A percentile compares a stretch with the other conserved stretches of the same genome.
phyloP scores from a whole-genome alignment of 2,329 filamentous ascomycete species.

The Pyricularia sp. region DNA sequence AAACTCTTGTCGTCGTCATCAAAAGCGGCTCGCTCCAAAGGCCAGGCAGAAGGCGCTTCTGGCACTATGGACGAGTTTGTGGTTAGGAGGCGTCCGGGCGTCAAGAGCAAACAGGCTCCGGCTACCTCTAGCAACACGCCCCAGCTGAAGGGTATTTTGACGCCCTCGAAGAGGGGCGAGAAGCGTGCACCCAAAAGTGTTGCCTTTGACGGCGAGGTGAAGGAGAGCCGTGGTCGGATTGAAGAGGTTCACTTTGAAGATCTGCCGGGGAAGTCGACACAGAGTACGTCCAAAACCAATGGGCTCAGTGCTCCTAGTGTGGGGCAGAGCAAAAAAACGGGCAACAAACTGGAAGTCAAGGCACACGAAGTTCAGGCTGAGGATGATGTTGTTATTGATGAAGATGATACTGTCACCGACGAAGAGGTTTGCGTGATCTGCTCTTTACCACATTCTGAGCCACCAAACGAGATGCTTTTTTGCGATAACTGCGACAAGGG shows the following conservation, averaged over 20 bases:
- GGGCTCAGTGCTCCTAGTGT: conserved; percentile 5
- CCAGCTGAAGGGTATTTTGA: conserved; percentile 45
- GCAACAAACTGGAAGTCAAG: conserved; percentile 11
- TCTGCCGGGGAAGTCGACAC: conserved; percentile 27
- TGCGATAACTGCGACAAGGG: conserved; percentile 56
- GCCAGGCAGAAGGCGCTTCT: not conserved
- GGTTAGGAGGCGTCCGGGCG: not conserved
- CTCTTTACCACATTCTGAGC: conserved; percentile 43
- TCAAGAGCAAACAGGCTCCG: conserved; percentile 9
- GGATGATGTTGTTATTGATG: conserved; percentile 21
- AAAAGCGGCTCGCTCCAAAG: not conserved
- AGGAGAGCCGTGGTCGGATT: not conserved
- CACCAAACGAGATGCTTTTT: conserved; percentile 53
- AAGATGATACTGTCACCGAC: conserved; percentile 29
- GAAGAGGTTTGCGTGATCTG: conserved; percentile 51
- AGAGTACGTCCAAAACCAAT: conserved; percentile 5
- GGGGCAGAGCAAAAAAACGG: not conserved
- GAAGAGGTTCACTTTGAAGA: conserved; percentile 43
- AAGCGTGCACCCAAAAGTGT: conserved; percentile 40
- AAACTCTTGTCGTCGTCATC: not conserved
- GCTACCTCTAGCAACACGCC: conserved; percentile 11
- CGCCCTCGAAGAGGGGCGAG: conserved; percentile 35
- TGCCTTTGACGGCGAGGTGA: conserved; percentile 30
- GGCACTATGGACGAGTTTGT: conserved; percentile 6
- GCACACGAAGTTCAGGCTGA: conserved; percentile 15